Conservation (phyloP, 140 eudicot genomes). For the Stevia rebaudiana region DNA sequence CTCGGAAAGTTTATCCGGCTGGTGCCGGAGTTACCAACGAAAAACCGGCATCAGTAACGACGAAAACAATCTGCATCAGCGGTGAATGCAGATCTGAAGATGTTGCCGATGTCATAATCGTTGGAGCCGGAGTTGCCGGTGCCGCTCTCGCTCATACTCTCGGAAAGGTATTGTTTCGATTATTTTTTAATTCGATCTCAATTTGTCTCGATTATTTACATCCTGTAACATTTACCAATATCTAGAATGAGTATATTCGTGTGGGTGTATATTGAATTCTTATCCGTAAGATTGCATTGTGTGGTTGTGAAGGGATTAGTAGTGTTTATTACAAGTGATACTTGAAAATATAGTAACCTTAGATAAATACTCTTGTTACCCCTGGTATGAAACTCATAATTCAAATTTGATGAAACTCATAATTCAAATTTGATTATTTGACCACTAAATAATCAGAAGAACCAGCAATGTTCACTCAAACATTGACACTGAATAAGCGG, state of each 20-base stretch:
- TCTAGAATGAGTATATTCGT: neutral
- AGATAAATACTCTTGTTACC: too few species aligned
- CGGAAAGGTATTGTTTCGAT: conserved; percentile 44
- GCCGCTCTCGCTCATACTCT: conserved; percentile 87
- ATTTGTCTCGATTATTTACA: neutral
- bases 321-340: too few species aligned
- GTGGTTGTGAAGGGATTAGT: conserved; percentile 4
- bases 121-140: conserved; percentile 90
- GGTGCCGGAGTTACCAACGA: conserved; percentile 2
- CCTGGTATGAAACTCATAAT: too few species aligned
- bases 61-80: conserved; percentile 25
- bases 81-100: conserved; percentile 49
- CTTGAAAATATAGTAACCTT: too few species aligned
- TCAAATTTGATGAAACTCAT: too few species aligned
- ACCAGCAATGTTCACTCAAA: too few species aligned
- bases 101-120: conserved; percentile 59
- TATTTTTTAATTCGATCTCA: neutral
- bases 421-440: too few species aligned
- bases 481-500: too few species aligned
- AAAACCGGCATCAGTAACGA: conserved; percentile 26
- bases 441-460: too few species aligned
- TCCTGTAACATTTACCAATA: neutral
- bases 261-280: neutral
- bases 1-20: conserved; percentile 4
- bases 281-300: neutral